Conservation (phyloP, 257 asterid genomes). For the Nicotiana benthamiana region DNA sequence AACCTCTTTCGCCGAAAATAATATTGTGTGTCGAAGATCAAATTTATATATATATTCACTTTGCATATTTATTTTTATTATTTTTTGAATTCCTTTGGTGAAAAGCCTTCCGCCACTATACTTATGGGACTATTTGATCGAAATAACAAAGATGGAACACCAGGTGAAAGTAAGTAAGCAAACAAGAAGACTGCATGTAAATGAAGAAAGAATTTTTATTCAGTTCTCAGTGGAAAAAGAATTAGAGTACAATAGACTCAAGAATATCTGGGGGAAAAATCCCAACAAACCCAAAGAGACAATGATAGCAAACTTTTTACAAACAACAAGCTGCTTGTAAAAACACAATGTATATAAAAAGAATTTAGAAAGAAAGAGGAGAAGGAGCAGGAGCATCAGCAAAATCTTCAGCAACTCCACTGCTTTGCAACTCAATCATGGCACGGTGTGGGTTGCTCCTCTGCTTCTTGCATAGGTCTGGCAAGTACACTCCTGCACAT, state of each 20-base stretch:
- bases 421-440: constrained; percentile 7
- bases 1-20: too few species aligned
- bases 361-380: constrained; percentile 20
- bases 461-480: constrained; percentile 9
- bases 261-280: not conserved
- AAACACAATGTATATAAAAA: not conserved
- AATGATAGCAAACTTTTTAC: not conserved
- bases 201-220: not conserved
- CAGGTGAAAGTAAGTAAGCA: not conserved
- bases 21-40: too few species aligned
- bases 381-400: constrained; percentile 30
- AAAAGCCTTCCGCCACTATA: too few species aligned
- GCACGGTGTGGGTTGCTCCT: constrained; percentile 12
- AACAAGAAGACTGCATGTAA: not conserved
- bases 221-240: not conserved
- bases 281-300: not conserved
- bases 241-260: not conserved
- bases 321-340: not conserved
- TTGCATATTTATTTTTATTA: too few species aligned
- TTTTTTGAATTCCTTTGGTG: too few species aligned
- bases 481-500: constrained; percentile 12
- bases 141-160: not conserved
- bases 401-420: not conserved
- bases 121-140: not conserved
- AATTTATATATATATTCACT: too few species aligned